Conservation (phyloP, 768 basidiomycete species). For the Dioszegia crocea region DNA sequence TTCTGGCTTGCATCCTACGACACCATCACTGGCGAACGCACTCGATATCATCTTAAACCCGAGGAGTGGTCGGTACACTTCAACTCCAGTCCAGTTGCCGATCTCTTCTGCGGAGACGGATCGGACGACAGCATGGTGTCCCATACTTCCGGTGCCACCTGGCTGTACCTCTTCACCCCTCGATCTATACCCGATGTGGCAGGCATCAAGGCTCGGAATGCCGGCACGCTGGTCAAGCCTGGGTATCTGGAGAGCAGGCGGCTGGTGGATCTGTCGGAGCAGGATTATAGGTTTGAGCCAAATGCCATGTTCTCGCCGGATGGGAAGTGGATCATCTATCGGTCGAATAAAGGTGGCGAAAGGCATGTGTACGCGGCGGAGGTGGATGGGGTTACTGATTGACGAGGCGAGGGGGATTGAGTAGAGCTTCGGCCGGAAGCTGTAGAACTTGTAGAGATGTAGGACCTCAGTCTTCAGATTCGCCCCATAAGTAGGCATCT, state of each 20-base stretch:
- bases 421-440: neutral
- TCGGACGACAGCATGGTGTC: constrained; percentile 22
- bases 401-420: no score
- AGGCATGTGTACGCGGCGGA: constrained; percentile 23
- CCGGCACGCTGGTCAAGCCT: constrained; percentile 10
- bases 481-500: neutral
- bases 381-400: constrained; percentile 5
- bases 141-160: constrained; percentile 10
- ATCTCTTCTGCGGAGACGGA: constrained; percentile 23
- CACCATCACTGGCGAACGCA: constrained; percentile 16
- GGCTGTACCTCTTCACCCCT: constrained; percentile 22
- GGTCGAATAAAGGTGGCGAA: constrained; percentile 12
- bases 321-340: constrained; percentile 18
- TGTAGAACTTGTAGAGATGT: neutral
- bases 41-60: constrained; percentile 13
- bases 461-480: neutral
- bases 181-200: constrained; percentile 14
- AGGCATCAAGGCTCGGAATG: constrained; percentile 15
- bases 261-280: constrained; percentile 17
- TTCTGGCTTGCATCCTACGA: constrained; percentile 27
- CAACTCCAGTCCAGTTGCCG: constrained; percentile 5
- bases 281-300: constrained; percentile 26
- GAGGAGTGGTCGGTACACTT: constrained; percentile 29
- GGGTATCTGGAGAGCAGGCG: constrained; percentile 16
- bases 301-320: constrained; percentile 23